These are phyloP conservation scores for Talaromyces piceae DNA, from an alignment of 2,329 filamentous ascomycete species.

Conservation along the genomic window DNA sequence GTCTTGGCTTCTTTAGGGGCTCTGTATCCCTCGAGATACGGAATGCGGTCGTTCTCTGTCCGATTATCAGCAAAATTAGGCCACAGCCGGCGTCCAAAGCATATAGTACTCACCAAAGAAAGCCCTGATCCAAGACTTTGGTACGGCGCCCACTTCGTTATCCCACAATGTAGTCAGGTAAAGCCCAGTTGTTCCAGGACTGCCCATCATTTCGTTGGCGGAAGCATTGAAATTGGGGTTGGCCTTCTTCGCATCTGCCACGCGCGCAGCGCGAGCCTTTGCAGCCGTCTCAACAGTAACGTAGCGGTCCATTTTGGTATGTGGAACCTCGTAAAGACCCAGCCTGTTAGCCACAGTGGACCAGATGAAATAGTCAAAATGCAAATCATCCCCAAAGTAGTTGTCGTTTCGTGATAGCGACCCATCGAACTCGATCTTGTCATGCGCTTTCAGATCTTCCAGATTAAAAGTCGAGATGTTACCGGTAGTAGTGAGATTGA, in stretches of 20 bases:
- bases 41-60: conserved; percentile 8
- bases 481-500: conserved; percentile 4
- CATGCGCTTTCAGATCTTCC: conserved; percentile 18
- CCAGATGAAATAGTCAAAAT: conserved; percentile 3
- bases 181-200: conserved; percentile 5
- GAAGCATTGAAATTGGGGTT: conserved; percentile 9
- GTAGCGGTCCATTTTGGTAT: background rate
- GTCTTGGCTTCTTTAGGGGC: background rate
- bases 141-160: background rate
- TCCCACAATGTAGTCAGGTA: conserved; percentile 9
- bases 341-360: conserved; percentile 1
- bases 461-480: conserved; percentile 17
- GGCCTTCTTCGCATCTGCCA: conserved; percentile 1
- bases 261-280: conserved; percentile 7
- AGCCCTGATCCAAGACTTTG: conserved; percentile 7
- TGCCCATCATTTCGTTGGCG: background rate
- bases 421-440: conserved; percentile 32
- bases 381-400: conserved; percentile 22
- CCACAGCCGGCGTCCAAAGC: background rate
- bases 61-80: background rate
- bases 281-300: conserved; percentile 7
- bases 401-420: conserved; percentile 27
- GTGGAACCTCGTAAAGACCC: background rate
- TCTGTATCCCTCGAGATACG: conserved; percentile 9
- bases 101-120: conserved; percentile 5